phyloP scores from a whole-genome alignment of 1,284 basidiomycete genomes.

The Neonothopanus nambi region DNA sequence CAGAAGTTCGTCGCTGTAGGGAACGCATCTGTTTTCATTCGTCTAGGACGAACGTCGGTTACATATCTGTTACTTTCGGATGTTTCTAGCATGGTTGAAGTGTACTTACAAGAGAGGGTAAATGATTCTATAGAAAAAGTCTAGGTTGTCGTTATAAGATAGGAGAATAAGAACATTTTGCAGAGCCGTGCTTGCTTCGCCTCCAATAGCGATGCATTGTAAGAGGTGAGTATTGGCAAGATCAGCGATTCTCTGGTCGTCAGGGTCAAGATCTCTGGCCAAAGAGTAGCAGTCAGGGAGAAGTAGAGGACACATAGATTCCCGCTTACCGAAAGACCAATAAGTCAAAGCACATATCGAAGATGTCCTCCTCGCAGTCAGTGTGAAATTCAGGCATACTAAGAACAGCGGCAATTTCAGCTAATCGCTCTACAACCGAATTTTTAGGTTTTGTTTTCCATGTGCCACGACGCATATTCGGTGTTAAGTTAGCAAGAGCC shows the following conservation, averaged over 20 bases:
- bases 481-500: constrained; percentile 6
- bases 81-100: not conserved
- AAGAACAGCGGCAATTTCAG: constrained; percentile 18
- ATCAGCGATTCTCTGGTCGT: not conserved
- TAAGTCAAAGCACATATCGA: constrained; percentile 17
- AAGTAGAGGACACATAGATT: not conserved
- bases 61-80: not conserved
- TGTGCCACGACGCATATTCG: constrained; percentile 2
- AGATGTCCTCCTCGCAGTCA: constrained; percentile 14
- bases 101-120: constrained; percentile 16
- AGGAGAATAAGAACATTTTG: constrained; percentile 11
- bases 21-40: constrained; percentile 3
- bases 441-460: constrained; percentile 5
- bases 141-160: constrained; percentile 15
- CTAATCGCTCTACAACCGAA: constrained; percentile 15
- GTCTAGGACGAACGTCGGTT: no score
- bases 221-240: constrained; percentile 8
- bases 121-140: constrained; percentile 19
- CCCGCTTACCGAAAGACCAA: constrained; percentile 13
- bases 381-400: constrained; percentile 10
- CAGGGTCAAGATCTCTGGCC: constrained; percentile 7
- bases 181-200: constrained; percentile 5
- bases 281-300: not conserved
- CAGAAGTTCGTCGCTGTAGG: constrained; percentile 13
- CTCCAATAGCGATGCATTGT: constrained; percentile 17